Evolutionary conservation across 805 yeast species (phyloP), one percentile per base, ranked within the genome.

Genomic region (Blastobotrys peoriensis): DNA sequence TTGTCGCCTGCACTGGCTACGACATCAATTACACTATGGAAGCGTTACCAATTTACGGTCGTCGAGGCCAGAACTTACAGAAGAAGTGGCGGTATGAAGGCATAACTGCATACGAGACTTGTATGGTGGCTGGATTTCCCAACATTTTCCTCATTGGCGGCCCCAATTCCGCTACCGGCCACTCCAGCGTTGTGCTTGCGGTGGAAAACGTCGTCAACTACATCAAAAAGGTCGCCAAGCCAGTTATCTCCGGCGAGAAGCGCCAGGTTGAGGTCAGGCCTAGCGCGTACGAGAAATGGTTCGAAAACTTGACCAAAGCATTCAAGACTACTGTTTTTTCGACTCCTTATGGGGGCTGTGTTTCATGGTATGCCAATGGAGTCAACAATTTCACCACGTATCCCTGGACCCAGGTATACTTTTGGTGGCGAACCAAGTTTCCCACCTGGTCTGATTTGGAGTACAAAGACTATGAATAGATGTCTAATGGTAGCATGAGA

Each of bases 101-200:
- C 9, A 37, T 41, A 4, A 39, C 53, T 1, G 53, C 53, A 3
- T 50, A 50, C 37, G 49, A 50, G 9, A 47, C 52, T 9, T 36
- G 38, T 5, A 43, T 49, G n/a, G 48, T 50, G 4, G 35, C 47
- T 20, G 49, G 46, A 28, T 48, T 41, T 34, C 54, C 54, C 15
- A 50, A 50, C 40, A 20, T 40, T 5, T 50, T 50, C 19, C 21
- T 48, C 25, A 17, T 49, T 17, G 36, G 36, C 16, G 54, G 54
- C 2, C 54, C 54, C 33, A 50, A 50, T 36, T 34, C 44, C 13
- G 50, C 50, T n/a, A 49, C 54, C 1, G 54, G 54, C 6, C 54
- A 50, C 20, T 45, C 49, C 37, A 40, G 47, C n/a, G 48, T 49
- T 15, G 22, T 50, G 4, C 36, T 50, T 15, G 45, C 52, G 16